These are phyloP conservation scores for Cercospora sp. DNA, from an alignment of 2,329 filamentous ascomycete genomes.

Conservation along the genomic window DNA sequence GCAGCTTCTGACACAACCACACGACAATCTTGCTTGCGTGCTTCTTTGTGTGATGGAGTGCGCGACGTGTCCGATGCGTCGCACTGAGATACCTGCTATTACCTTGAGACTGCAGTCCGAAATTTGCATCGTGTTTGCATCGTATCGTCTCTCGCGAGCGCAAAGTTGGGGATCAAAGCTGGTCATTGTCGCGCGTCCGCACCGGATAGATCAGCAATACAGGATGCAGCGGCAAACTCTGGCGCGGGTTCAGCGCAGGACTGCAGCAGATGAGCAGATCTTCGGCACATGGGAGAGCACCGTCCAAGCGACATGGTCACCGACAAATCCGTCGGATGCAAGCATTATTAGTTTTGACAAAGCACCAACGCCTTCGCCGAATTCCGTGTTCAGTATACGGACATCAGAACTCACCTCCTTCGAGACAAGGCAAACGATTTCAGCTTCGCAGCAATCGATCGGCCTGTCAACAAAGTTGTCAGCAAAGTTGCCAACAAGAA, in stretches of 20 bases:
- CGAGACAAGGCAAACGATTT: background rate
- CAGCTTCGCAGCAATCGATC: background rate
- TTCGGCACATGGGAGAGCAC: constrained; percentile 13
- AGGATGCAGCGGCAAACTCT: background rate
- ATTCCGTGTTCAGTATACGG: background rate
- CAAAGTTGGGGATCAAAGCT: background rate
- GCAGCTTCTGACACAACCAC: background rate
- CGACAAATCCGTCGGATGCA: constrained; percentile 5
- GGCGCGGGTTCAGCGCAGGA: background rate
- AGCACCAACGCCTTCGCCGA: constrained; percentile 9
- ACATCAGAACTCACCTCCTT: background rate
- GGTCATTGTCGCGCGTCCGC: background rate
- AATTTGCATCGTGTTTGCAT: background rate
- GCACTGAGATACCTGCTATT: background rate
- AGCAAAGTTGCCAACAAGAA: background rate
- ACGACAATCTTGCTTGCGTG: background rate
- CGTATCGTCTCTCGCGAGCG: background rate
- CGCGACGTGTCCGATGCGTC: background rate
- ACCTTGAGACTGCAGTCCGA: background rate
- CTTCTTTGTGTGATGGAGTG: background rate
- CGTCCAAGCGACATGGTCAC: constrained; percentile 4
- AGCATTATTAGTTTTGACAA: constrained; percentile 10
- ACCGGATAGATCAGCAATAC: background rate
- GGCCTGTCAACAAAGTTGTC: background rate
- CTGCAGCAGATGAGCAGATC: background rate